A percentile compares a stretch with the other conserved stretches of the same genome.
phyloP scores from a whole-genome alignment of 345 rosid species.

The Melaleuca alternifolia region DNA sequence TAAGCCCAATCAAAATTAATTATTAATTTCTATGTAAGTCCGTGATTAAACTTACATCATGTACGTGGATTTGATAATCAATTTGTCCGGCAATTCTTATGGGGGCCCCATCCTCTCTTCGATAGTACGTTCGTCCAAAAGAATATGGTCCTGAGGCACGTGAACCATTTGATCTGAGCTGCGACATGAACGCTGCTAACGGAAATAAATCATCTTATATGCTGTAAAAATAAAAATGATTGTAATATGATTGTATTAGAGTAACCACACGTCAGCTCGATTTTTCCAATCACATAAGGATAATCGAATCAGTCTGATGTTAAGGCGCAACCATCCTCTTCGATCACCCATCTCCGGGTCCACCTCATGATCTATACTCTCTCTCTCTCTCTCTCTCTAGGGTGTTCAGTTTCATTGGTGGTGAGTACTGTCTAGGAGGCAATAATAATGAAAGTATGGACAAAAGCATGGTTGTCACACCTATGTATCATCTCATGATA shows the following conservation, averaged over 20 bases:
- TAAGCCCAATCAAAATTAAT: neutral
- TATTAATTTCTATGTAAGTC: neutral
- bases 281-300: neutral
- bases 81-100: neutral
- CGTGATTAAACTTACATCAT: neutral
- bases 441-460: slow-evolving; percentile 3
- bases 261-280: neutral
- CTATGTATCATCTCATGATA: neutral
- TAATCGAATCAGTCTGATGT: neutral
- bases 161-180: slow-evolving; percentile 1
- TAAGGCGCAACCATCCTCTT: neutral
- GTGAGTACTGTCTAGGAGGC: neutral
- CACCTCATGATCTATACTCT: neutral
- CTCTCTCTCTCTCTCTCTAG: neutral
- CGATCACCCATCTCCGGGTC: neutral
- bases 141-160: neutral
- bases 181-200: neutral
- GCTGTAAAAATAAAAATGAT: neutral
- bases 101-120: neutral
- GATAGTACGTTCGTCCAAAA: neutral
- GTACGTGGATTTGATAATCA: neutral
- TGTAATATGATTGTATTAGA: neutral
- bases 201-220: neutral
- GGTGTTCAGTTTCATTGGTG: neutral
- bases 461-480: slow-evolving; percentile 6